phyloP scores from a whole-genome alignment of 1,284 basidiomycete species.

The Schizophyllum amplum region DNA sequence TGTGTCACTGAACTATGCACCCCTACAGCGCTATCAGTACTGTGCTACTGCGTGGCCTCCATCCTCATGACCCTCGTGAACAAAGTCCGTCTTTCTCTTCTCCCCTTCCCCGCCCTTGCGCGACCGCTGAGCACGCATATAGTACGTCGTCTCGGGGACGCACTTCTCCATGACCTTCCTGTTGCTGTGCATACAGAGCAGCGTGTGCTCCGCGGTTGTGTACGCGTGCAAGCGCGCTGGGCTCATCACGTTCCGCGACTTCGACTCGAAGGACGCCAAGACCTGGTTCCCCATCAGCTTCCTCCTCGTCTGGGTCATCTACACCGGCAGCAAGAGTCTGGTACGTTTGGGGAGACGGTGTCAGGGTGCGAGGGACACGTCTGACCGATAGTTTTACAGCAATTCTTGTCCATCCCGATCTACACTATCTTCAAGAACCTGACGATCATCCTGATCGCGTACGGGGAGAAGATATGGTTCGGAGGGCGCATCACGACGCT shows the following conservation, averaged over 20 bases:
- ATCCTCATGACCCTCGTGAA: conserved; percentile 98
- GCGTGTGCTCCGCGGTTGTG: conserved; percentile 81
- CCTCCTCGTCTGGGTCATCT: conserved; percentile 91
- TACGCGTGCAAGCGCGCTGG: conserved; percentile 65
- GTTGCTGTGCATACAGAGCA: conserved; percentile 86
- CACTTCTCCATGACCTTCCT: conserved; percentile 98
- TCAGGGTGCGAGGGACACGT: too few relatives aligned
- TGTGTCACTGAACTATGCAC: not conserved
- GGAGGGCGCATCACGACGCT: conserved; percentile 83
- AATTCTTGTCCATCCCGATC: conserved; percentile 89
- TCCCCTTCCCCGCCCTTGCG: not conserved
- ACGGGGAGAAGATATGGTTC: conserved; percentile 98
- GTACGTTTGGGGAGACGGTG: conserved; percentile 38
- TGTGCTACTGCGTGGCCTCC: conserved; percentile 89
- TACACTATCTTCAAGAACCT: conserved; percentile 99
- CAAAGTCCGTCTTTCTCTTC: conserved; percentile 54
- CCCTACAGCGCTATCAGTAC: conserved; percentile 60
- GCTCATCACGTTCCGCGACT: conserved; percentile 85
- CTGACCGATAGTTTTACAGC: conserved; percentile 36
- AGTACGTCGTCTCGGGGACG: conserved; percentile 93
- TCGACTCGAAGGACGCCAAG: conserved; percentile 81
- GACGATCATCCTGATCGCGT: conserved; percentile 97
- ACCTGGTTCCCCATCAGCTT: conserved; percentile 94
- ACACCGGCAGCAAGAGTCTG: conserved; percentile 95
- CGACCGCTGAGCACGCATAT: conserved; percentile 1